Conservation (phyloP, 169 alveolate genomes). For the Cryptosporidium andersoni region DNA sequence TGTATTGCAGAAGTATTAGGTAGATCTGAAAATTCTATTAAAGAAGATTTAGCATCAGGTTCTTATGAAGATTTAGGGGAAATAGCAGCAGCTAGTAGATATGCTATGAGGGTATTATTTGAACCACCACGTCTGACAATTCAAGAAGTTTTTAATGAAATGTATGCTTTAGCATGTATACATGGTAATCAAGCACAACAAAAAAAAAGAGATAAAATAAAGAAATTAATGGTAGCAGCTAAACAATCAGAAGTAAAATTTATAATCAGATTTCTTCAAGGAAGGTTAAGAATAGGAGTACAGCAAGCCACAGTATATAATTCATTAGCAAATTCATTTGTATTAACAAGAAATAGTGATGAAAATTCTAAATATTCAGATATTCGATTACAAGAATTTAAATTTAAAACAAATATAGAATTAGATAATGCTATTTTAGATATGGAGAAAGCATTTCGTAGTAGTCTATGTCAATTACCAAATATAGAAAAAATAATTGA, state of each 20-base stretch:
- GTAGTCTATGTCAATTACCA: conserved; percentile 92
- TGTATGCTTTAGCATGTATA: conserved; percentile 67
- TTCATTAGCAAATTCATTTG: conserved; percentile 80
- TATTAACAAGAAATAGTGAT: conserved; percentile 76
- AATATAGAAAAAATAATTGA: conserved; percentile 90
- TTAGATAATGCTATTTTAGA: conserved; percentile 59
- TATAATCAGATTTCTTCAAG: conserved; percentile 93
- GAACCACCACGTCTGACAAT: conserved; percentile 87
- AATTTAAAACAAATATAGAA: conserved; percentile 59
- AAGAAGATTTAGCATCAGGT: conserved; percentile 81
- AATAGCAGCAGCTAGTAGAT: conserved; percentile 85
- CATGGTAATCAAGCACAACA: conserved; percentile 60
- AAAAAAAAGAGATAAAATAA: conserved; percentile 84
- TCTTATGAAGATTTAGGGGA: conserved; percentile 93
- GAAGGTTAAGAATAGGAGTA: conserved; percentile 95
- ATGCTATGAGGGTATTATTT: conserved; percentile 77
- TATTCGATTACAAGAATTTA: conserved; percentile 71
- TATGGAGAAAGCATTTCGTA: conserved; percentile 85
- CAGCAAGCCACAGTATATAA: conserved; percentile 91
- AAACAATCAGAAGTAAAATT: conserved; percentile 92
- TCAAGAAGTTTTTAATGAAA: conserved; percentile 76
- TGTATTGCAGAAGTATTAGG: conserved; percentile 95
- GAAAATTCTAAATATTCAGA: conserved; percentile 76
- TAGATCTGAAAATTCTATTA: conserved; percentile 87
- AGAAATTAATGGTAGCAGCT: conserved; percentile 89